Evolutionary conservation across 2,329 filamentous ascomycete species (phyloP).

Genomic region (Botrytis pseudocinerea): DNA sequence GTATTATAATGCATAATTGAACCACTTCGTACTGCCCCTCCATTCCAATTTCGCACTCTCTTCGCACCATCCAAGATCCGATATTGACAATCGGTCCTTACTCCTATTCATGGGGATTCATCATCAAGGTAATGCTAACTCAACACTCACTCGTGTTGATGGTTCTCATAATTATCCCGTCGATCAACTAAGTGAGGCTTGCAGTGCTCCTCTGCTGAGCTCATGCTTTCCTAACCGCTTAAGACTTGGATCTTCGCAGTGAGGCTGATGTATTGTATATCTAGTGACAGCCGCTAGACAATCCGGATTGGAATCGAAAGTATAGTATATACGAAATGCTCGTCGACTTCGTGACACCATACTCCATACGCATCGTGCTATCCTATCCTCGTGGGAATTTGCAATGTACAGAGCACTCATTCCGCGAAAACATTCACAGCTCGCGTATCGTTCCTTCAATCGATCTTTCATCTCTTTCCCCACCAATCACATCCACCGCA

Average conservation of each 20-base stretch:
- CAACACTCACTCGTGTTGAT: background rate
- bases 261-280: background rate
- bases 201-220: background rate
- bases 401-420: background rate
- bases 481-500: background rate
- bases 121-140: too few relatives aligned
- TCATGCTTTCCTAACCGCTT: background rate
- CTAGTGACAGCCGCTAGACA: background rate
- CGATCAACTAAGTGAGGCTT: background rate
- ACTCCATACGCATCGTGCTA: too few relatives aligned
- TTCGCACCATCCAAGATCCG: background rate
- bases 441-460: constrained; percentile 6
- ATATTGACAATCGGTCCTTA: background rate
- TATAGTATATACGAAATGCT: background rate
- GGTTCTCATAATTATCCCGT: background rate
- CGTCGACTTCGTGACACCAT: too few relatives aligned
- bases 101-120: too few relatives aligned
- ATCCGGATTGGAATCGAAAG: background rate
- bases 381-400: background rate
- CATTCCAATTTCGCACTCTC: background rate
- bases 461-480: background rate
- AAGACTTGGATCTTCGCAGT: background rate
- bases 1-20: background rate
- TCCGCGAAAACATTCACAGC: background rate
- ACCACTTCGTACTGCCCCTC: background rate